Conservation (phyloP, 2,329 filamentous ascomycete genomes). For the Penicillium freii region DNA sequence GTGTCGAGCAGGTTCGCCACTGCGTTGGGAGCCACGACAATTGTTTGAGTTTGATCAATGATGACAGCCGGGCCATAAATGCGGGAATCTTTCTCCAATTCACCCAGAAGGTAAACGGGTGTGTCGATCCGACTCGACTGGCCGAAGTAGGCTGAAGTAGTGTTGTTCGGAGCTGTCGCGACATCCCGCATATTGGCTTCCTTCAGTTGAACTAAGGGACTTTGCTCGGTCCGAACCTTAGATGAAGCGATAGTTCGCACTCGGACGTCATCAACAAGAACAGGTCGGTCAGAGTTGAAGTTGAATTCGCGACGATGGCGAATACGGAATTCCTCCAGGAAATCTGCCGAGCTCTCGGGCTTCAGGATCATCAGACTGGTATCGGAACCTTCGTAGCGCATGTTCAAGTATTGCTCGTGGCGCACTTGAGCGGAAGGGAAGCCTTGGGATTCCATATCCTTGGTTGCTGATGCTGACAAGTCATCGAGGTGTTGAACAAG, state of each 20-base stretch:
- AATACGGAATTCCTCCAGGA: constrained; percentile 75
- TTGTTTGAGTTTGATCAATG: constrained; percentile 72
- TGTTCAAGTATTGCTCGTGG: constrained; percentile 47
- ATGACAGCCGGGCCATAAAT: constrained; percentile 73
- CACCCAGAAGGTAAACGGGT: constrained; percentile 37
- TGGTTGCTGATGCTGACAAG: constrained; percentile 61
- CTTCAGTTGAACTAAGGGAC: constrained; percentile 66
- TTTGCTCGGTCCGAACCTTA: constrained; percentile 61
- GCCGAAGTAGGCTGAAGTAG: constrained; percentile 38
- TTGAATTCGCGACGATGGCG: constrained; percentile 91
- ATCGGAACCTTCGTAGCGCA: constrained; percentile 53
- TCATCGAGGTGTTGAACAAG: constrained; percentile 72
- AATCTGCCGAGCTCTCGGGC: constrained; percentile 77
- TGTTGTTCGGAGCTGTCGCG: constrained; percentile 53
- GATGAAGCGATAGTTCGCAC: constrained; percentile 76
- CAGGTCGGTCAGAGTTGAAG: constrained; percentile 79
- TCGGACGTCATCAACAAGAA: constrained; percentile 86
- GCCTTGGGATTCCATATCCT: constrained; percentile 45
- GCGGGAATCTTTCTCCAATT: constrained; percentile 34
- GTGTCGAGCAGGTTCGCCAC: constrained; percentile 77
- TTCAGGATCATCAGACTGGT: constrained; percentile 50
- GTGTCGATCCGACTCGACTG: constrained; percentile 32
- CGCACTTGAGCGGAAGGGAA: constrained; percentile 43
- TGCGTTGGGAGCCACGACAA: constrained; percentile 78
- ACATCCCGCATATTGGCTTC: constrained; percentile 55